A percentile compares a stretch with the other conserved stretches of the same genome.
These are phyloP conservation scores for Hyaloraphidium curvatum DNA, from an alignment of 192 early-diverging fungal genomes.

Conservation along the genomic window DNA sequence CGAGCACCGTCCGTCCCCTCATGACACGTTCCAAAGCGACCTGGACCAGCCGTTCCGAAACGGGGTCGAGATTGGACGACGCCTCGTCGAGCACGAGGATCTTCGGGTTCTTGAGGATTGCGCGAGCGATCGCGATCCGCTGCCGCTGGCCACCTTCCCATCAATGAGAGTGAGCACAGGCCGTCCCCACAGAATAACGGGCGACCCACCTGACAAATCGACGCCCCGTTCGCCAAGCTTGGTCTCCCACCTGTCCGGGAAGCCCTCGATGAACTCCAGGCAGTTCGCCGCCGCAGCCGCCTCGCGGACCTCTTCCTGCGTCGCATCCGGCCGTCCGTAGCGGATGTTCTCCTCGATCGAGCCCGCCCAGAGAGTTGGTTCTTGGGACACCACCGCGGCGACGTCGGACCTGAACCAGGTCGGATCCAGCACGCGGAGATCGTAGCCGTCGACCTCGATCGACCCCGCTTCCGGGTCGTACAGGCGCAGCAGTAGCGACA, in stretches of 20 bases:
- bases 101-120: conserved; percentile 3
- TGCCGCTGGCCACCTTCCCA: too few species aligned
- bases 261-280: conserved; percentile 34
- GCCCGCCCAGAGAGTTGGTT: conserved; percentile 4
- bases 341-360: conserved; percentile 49
- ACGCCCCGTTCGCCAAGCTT: conserved; percentile 14
- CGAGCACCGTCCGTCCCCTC: conserved; percentile 3
- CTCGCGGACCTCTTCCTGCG: conserved; percentile 36
- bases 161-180: too few species aligned
- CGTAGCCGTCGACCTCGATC: not conserved
- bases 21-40: conserved; percentile 5
- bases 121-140: not conserved
- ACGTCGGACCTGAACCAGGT: not conserved
- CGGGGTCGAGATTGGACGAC: not conserved
- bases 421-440: not conserved
- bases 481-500: conserved; percentile 33
- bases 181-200: too few species aligned
- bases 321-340: conserved; percentile 36
- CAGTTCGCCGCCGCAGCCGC: conserved; percentile 56
- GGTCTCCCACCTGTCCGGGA: conserved; percentile 33
- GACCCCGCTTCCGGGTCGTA: not conserved
- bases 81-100: conserved; percentile 4
- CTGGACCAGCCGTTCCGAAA: conserved; percentile 5
- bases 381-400: conserved; percentile 4
- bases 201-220: too few species aligned